These are phyloP conservation scores for Byssochlamys sp. DNA, from an alignment of 2,329 filamentous ascomycete species.

Conservation along the genomic window DNA sequence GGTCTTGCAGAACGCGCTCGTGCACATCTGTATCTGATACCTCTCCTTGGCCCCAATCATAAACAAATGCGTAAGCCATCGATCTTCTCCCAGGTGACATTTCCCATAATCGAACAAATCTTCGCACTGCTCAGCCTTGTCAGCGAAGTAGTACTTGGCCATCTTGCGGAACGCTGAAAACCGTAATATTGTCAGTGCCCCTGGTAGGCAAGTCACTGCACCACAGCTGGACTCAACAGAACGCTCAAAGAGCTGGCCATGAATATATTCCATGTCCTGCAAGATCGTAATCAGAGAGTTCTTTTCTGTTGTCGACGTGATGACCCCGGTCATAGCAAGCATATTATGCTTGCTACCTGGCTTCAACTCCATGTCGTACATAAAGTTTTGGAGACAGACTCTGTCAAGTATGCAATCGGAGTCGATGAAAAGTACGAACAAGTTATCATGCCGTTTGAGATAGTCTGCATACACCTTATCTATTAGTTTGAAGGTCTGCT, in stretches of 20 bases:
- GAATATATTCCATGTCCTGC: conserved; percentile 97
- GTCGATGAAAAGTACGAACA: conserved; percentile 95
- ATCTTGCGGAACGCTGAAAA: conserved; percentile 94
- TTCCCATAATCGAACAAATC: conserved; percentile 96
- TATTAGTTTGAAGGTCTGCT: conserved; percentile 83
- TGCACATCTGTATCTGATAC: conserved; percentile 96
- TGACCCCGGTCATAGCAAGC: conserved; percentile 95
- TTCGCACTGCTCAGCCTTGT: conserved; percentile 89
- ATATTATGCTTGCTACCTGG: conserved; percentile 85
- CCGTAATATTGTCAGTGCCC: conserved; percentile 86
- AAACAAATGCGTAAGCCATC: conserved; percentile 95
- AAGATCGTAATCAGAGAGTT: conserved; percentile 82
- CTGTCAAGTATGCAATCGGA: conserved; percentile 90
- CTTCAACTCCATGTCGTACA: conserved; percentile 97
- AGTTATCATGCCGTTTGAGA: conserved; percentile 73
- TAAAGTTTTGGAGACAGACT: conserved; percentile 89
- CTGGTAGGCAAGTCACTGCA: conserved; percentile 85
- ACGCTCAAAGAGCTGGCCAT: conserved; percentile 90
- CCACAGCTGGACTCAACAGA: conserved; percentile 92
- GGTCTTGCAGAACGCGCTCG: conserved; percentile 94
- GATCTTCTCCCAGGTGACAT: conserved; percentile 86
- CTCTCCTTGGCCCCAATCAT: conserved; percentile 92
- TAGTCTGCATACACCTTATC: conserved; percentile 87
- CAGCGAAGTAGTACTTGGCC: conserved; percentile 97
- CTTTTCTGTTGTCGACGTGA: conserved; percentile 83